Evolutionary conservation across 495 filamentous ascomycete species (phyloP).

Genomic region (Lophiostoma macrostomum): DNA sequence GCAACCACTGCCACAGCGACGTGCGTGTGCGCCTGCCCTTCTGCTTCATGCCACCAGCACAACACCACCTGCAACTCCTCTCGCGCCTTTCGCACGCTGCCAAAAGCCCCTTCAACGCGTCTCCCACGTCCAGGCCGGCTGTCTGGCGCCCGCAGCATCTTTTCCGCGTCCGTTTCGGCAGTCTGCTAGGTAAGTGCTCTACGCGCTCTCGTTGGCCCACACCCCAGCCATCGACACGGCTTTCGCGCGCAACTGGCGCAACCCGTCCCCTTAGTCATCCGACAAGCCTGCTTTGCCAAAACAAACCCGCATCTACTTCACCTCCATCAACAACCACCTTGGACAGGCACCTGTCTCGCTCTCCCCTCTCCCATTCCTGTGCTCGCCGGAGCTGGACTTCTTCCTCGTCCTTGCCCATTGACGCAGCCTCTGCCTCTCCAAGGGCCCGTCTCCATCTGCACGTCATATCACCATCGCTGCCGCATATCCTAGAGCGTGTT

Average conservation of each 20-base stretch:
- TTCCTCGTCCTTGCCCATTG: slow-evolving; percentile 14
- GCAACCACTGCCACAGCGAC: no score
- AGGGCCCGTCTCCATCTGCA: slow-evolving; percentile 5
- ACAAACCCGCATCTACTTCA: slow-evolving; percentile 17
- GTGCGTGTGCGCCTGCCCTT: slow-evolving; percentile 2
- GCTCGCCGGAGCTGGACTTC: slow-evolving; percentile 24
- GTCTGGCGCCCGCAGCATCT: background rate
- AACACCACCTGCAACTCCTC: background rate
- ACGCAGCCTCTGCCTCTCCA: slow-evolving; percentile 8
- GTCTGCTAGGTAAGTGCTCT: slow-evolving; percentile 6
- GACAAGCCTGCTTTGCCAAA: slow-evolving; percentile 11
- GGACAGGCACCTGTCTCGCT: slow-evolving; percentile 8
- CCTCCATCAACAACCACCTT: slow-evolving; percentile 25
- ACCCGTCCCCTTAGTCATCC: slow-evolving; percentile 12
- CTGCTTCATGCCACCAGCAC: background rate
- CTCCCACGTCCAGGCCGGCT: background rate
- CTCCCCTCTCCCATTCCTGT: slow-evolving; percentile 10
- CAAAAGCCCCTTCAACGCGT: background rate
- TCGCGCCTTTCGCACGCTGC: background rate
- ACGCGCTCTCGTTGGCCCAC: slow-evolving; percentile 17
- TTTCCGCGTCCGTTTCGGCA: slow-evolving; percentile 1
- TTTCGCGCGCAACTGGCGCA: slow-evolving; percentile 18
- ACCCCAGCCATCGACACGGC: slow-evolving; percentile 4
- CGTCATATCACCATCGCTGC: slow-evolving; percentile 32
- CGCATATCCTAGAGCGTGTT: slow-evolving; percentile 23